Evolutionary conservation across 75 land plant genomes (phyloP), one percentile per base, ranked within the genome.

Genomic region (Picea glauca): DNA sequence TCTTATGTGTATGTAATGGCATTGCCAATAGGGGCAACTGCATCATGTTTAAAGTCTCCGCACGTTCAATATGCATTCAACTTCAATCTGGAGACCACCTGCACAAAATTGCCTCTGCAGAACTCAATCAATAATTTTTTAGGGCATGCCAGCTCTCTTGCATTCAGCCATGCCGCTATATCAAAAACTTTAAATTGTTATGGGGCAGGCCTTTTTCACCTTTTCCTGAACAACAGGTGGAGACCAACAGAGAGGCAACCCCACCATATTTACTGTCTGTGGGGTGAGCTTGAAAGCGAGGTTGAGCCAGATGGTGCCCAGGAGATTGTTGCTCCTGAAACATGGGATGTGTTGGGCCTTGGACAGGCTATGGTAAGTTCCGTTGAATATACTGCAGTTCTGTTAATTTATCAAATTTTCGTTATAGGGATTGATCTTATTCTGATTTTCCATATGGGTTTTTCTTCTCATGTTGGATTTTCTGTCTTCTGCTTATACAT

Each of bases 311-410:
- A n/a, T 79, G 83, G 23, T 40, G 20, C 76, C 50, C 72, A 68
- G 3, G 74, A 70, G 23, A 35, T 40, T 43, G 74, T 7, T 5
- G 54, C 43, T 43, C 95, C 93, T 12, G 88, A 90, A 72, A 76
- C 85, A 68, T 96, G 95, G 98, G 95, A 94, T 82, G 99, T 92
- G 9, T 58, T 96, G 66, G 98, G 98, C 2, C 91, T 94, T 21
- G 98, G 98, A 17, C 98, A 96, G 79, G 98, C 98, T 35, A 96
- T 96, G 97, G 99, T 95, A 86, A 60, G 64, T 75, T 68, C 56
- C 56, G 5, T 21, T 62, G 5, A 62, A 20, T 21, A 15, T 40
- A n/a, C 5, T n/a, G 7, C 43, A 66, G 11, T 40, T 8, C 26
- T 50, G 56, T 50, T 50, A 9, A 50, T 11, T 50, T 50, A 15